Conservation (phyloP, 345 rosid species). For the Eucalyptus grandis region DNA sequence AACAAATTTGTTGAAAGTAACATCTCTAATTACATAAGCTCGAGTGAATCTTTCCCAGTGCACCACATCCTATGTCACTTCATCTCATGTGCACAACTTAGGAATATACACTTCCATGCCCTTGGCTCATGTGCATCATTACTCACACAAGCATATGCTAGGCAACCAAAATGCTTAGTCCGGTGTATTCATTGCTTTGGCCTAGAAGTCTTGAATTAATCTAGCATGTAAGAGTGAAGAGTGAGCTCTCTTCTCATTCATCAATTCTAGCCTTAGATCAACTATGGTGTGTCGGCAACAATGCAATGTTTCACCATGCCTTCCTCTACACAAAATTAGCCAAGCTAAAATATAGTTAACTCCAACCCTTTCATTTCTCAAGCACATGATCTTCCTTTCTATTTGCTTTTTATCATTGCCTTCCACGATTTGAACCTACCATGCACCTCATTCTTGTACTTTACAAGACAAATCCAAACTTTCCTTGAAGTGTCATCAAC, state of each 20-base stretch:
- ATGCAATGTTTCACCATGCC: neutral
- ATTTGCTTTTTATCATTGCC: neutral
- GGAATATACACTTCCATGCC: neutral
- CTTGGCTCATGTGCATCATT: neutral
- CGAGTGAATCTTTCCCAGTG: neutral
- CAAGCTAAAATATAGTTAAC: neutral
- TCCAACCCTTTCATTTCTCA: neutral
- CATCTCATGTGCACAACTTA: neutral
- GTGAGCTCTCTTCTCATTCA: neutral
- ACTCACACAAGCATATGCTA: neutral
- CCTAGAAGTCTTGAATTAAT: neutral
- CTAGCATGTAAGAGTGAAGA: neutral
- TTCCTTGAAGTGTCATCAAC: neutral
- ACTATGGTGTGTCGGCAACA: neutral
- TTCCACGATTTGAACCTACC: neutral
- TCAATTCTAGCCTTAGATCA: neutral
- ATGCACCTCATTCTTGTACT: neutral
- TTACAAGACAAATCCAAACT: neutral
- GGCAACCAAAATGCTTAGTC: neutral
- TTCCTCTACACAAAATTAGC: neutral
- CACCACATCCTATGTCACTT: neutral
- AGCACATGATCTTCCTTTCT: neutral
- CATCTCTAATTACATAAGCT: neutral
- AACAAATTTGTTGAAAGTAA: neutral
- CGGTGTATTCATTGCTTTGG: neutral